Evolutionary conservation across 495 filamentous ascomycete genomes (phyloP).

Genomic region (Lichenothelia convexa): DNA sequence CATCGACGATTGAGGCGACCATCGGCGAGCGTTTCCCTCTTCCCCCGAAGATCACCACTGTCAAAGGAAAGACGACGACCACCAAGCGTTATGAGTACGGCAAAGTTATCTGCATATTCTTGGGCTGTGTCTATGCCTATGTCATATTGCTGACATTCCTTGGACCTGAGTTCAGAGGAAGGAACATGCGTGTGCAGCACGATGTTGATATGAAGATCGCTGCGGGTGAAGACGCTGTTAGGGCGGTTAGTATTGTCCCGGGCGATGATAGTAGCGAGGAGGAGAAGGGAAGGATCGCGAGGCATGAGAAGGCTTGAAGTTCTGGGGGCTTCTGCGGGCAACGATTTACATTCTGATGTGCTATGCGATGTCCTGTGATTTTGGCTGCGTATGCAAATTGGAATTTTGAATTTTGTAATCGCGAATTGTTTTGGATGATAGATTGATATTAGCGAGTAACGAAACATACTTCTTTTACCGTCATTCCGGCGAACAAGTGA

Average conservation of each 20-base stretch:
- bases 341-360: too few species aligned
- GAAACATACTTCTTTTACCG: too few species aligned
- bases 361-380: too few species aligned
- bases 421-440: too few species aligned
- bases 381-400: too few species aligned
- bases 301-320: too few species aligned
- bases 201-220: constrained; percentile 47
- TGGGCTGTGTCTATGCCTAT: constrained; percentile 81
- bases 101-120: constrained; percentile 75
- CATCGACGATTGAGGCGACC: constrained; percentile 66
- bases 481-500: too few species aligned
- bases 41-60: constrained; percentile 31
- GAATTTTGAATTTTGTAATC: too few species aligned
- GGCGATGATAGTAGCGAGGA: constrained; percentile 1
- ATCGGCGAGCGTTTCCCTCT: constrained; percentile 70
- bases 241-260: too few species aligned
- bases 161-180: constrained; percentile 57
- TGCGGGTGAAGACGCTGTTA: constrained; percentile 21
- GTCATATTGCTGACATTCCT: constrained; percentile 54
- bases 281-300: too few species aligned
- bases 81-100: constrained; percentile 78
- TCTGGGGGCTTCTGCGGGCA: too few species aligned
- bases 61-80: constrained; percentile 17
- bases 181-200: constrained; percentile 44
- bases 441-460: too few species aligned